These are phyloP conservation scores for Stentor coeruleus DNA, from an alignment of 73 alveolate species.

Conservation along the genomic window DNA sequence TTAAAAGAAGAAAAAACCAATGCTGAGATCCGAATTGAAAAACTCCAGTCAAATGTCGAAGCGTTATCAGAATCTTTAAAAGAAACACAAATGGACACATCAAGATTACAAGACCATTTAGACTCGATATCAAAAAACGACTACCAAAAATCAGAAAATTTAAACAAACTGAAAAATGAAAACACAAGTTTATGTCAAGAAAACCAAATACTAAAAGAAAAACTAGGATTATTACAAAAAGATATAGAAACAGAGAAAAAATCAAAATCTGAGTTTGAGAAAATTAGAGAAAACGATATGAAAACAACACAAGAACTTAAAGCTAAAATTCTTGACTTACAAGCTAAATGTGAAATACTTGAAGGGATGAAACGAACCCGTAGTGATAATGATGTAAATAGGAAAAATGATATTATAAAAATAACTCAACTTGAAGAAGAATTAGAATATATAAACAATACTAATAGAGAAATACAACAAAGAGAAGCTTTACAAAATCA, in stretches of 20 bases:
- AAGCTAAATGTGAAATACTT: no score
- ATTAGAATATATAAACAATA: no score
- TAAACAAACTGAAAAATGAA: no score
- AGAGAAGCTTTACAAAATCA: no score
- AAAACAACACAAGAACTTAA: neutral
- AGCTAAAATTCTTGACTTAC: no score
- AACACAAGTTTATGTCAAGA: no score
- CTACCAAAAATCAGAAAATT: no score
- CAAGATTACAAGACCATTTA: neutral
- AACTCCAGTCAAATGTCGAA: neutral
- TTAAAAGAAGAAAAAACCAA: neutral
- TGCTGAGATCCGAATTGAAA: neutral
- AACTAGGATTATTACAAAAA: neutral
- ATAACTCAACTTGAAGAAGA: no score
- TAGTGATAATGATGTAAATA: no score
- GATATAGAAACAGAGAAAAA: neutral
- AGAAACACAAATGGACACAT: neutral
- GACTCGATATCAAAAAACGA: neutral
- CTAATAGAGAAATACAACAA: no score
- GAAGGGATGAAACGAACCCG: no score
- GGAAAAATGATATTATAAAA: no score
- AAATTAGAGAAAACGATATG: neutral
- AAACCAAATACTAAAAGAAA: neutral
- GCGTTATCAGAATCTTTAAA: neutral
- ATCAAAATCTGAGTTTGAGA: neutral